Evolutionary conservation across 331 rosid genomes (phyloP).

Genomic region (Acacia concinna): DNA sequence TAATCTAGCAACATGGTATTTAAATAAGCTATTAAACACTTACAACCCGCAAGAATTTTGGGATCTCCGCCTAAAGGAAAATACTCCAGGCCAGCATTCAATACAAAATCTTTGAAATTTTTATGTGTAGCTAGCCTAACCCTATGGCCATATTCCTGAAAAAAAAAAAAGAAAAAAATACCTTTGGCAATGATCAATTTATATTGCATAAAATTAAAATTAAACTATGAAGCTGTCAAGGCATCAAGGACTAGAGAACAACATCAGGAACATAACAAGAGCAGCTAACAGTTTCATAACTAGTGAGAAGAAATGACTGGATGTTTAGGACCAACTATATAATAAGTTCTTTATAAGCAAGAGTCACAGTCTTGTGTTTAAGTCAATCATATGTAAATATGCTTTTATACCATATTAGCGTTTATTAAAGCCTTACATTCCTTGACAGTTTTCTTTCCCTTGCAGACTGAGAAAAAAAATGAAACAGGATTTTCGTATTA

Average conservation of each 20-base stretch:
- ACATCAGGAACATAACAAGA: background rate
- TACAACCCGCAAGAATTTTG: constrained; percentile 96
- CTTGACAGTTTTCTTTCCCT: constrained; percentile 17
- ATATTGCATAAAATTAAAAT: constrained; percentile 24
- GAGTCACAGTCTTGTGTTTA: background rate
- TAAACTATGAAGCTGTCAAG: background rate
- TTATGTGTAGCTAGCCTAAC: constrained; percentile 93
- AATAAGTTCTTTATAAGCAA: constrained; percentile 1
- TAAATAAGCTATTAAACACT: constrained; percentile 46
- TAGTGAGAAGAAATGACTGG: background rate
- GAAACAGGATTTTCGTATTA: background rate
- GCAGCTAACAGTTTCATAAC: constrained; percentile 17
- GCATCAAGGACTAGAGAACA: constrained; percentile 21
- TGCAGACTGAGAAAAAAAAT: background rate
- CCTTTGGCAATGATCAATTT: constrained; percentile 27
- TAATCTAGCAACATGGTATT: background rate
- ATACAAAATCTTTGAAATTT: constrained; percentile 87
- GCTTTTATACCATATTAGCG: background rate
- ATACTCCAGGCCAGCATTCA: constrained; percentile 86
- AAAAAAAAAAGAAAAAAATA: constrained; percentile 38
- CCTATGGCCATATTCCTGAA: constrained; percentile 87
- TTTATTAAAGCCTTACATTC: constrained; percentile 11
- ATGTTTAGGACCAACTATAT: constrained; percentile 17
- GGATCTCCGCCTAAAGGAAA: constrained; percentile 97
- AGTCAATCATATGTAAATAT: constrained; percentile 8